These are phyloP conservation scores for Novymonas esmeraldas DNA, from an alignment of 208 protist species.

Conservation along the genomic window DNA sequence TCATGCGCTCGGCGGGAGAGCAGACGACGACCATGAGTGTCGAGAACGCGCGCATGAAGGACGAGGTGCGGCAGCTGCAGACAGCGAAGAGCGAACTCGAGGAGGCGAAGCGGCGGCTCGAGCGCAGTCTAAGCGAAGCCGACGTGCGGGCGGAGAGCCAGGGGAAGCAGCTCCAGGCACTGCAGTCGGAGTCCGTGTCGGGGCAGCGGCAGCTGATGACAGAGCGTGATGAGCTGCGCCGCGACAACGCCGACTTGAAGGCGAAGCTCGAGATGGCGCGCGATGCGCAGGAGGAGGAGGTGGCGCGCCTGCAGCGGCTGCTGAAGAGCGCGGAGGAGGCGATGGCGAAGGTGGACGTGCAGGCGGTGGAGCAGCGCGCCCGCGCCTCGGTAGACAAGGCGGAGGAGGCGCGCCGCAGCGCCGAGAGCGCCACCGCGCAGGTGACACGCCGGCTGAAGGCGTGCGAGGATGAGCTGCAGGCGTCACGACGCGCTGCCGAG, in stretches of 20 bases:
- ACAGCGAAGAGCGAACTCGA: conserved; percentile 43
- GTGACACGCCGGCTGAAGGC: conserved; percentile 32
- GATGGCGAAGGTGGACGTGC: conserved; percentile 24
- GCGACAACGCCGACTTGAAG: conserved; percentile 42
- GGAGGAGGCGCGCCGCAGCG: conserved; percentile 38
- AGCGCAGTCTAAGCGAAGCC: conserved; percentile 49
- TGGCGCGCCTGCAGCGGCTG: conserved; percentile 38
- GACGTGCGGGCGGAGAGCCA: conserved; percentile 50
- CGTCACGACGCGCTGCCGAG: conserved; percentile 30
- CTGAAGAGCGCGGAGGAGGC: conserved; percentile 39
- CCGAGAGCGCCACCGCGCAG: conserved; percentile 46
- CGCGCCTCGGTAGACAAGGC: conserved; percentile 41
- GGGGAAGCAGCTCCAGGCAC: conserved; percentile 42
- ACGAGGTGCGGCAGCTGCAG: conserved; percentile 59
- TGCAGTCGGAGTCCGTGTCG: conserved; percentile 46
- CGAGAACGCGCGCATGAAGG: conserved; percentile 46
- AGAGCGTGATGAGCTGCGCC: conserved; percentile 58
- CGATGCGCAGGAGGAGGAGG: conserved; percentile 53
- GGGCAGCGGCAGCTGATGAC: conserved; percentile 29
- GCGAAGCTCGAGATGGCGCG: conserved; percentile 27
- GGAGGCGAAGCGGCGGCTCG: conserved; percentile 46
- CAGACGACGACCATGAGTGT: conserved; percentile 5
- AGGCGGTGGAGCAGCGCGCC: conserved; percentile 33
- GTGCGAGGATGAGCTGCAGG: conserved; percentile 43
- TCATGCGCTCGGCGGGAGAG: conserved; percentile 17